Evolutionary conservation across 768 basidiomycete genomes (phyloP).

Genomic region (Boletales sp.): DNA sequence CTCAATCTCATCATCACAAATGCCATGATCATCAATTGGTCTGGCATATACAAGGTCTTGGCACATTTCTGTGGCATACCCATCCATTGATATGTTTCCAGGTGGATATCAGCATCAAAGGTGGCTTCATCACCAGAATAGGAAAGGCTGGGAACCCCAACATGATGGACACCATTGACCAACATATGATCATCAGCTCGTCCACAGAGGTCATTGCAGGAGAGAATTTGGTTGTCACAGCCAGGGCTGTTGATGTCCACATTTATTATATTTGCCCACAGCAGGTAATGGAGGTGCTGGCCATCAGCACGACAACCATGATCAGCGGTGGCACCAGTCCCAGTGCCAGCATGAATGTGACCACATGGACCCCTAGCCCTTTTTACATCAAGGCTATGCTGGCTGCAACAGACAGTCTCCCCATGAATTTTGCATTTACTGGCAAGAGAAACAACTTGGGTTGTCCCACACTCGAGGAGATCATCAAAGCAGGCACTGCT

Average conservation of each 20-base stretch:
- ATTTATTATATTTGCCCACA: constrained; percentile 96
- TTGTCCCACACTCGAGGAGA: constrained; percentile 67
- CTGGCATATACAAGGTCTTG: constrained; percentile 86
- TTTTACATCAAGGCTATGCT: constrained; percentile 93
- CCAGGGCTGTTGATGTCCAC: constrained; percentile 90
- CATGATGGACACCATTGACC: constrained; percentile 77
- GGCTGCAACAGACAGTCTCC: constrained; percentile 81
- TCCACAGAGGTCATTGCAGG: constrained; percentile 96
- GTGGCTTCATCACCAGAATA: constrained; percentile 77
- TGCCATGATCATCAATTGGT: constrained; percentile 91
- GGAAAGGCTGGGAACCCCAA: constrained; percentile 99
- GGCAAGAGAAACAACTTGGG: constrained; percentile 96
- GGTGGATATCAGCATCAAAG: constrained; percentile 93
- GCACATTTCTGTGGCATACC: not conserved
- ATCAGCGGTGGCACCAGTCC: constrained; percentile 97
- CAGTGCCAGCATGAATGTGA: constrained; percentile 83
- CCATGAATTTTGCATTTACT: constrained; percentile 93
- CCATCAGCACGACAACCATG: constrained; percentile 86
- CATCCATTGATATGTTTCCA: constrained; percentile 29
- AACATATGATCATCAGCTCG: constrained; percentile 75
- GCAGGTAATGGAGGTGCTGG: constrained; percentile 81
- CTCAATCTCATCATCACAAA: constrained; percentile 96
- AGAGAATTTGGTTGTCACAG: constrained; percentile 90
- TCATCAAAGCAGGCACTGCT: constrained; percentile 77
- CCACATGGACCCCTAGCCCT: constrained; percentile 85